Conservation (phyloP, 2,329 filamentous ascomycete species). For the Monilinia fructicola region DNA sequence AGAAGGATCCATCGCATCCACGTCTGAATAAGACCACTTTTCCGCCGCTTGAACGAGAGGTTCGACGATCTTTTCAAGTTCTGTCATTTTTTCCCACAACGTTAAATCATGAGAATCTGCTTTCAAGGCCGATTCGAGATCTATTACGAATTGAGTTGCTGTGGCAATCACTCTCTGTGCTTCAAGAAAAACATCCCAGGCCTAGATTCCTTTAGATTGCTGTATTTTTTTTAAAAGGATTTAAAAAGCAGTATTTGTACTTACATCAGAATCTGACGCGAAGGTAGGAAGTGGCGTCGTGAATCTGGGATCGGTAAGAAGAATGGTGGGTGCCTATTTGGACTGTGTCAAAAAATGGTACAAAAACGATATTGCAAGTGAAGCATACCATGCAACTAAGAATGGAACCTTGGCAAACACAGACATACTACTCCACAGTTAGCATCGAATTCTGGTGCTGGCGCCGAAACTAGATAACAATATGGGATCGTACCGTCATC, state of each 20-base stretch:
- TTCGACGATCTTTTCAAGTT: constrained; percentile 34
- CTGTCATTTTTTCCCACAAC: constrained; percentile 41
- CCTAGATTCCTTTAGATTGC: constrained; percentile 31
- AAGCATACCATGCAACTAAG: constrained; percentile 49
- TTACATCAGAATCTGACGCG: constrained; percentile 45
- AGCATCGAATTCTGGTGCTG: neutral
- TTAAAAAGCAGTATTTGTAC: neutral
- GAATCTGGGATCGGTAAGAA: constrained; percentile 47
- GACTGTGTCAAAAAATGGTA: constrained; percentile 20
- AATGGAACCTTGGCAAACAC: constrained; percentile 51
- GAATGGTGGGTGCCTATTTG: constrained; percentile 46
- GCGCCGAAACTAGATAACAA: neutral
- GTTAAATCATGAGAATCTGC: constrained; percentile 43
- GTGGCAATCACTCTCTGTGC: constrained; percentile 50
- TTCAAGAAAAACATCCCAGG: constrained; percentile 46
- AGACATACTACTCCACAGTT: constrained; percentile 45
- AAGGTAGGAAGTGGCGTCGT: constrained; percentile 47
- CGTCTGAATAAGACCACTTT: constrained; percentile 39
- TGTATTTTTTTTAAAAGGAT: no score
- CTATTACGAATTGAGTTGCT: constrained; percentile 50
- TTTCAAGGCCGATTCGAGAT: constrained; percentile 47
- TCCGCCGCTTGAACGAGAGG: constrained; percentile 32
- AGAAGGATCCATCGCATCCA: constrained; percentile 37
- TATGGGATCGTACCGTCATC: constrained; percentile 48
- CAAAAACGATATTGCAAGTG: neutral